A percentile compares a stretch with the other conserved stretches of the same genome.
Conservation (phyloP, 179 eudicot genomes). For the Carnegiea gigantea region DNA sequence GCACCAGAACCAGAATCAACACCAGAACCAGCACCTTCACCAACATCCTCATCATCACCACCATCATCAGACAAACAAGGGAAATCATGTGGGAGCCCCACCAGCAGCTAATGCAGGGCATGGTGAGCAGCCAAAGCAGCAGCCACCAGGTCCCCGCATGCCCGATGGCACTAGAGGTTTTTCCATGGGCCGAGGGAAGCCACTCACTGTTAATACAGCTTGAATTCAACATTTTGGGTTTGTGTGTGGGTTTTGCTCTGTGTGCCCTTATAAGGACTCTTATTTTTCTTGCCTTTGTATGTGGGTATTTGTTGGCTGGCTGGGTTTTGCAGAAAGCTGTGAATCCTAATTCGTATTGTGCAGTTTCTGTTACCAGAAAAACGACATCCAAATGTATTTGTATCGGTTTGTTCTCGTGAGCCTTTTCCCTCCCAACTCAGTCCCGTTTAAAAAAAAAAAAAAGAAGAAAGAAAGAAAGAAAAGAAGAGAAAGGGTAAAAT, state of each 20-base stretch:
- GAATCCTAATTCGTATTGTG: not conserved
- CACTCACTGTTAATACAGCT: conserved; percentile 32
- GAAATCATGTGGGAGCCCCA: conserved; percentile 29
- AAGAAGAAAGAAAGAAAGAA: not conserved
- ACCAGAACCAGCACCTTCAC: conserved; percentile 20
- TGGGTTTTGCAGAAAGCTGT: conserved; percentile 9
- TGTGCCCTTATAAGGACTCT: conserved; percentile 7
- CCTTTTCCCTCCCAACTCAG: not conserved
- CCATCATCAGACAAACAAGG: conserved; percentile 30
- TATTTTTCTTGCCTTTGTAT: not conserved
- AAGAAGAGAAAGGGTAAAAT: conserved; percentile 10
- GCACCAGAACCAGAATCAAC: conserved; percentile 22
- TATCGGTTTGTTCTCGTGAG: conserved; percentile 21
- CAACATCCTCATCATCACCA: conserved; percentile 20
- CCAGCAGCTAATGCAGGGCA: conserved; percentile 20
- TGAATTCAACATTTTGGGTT: conserved; percentile 1
- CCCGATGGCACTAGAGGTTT: conserved; percentile 57
- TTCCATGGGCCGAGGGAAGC: conserved; percentile 53
- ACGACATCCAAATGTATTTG: conserved; percentile 22
- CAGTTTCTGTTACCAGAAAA: conserved; percentile 14
- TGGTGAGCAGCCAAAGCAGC: conserved; percentile 38
- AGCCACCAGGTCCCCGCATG: conserved; percentile 56
- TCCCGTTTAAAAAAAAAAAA: not conserved
- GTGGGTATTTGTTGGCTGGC: conserved; percentile 8
- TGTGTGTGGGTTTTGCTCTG: conserved; percentile 19